A percentile compares a stretch with the other conserved stretches of the same genome.
These are phyloP conservation scores for Zizania palustris DNA, from an alignment of 202 grass and related monocot genomes.

Conservation along the genomic window DNA sequence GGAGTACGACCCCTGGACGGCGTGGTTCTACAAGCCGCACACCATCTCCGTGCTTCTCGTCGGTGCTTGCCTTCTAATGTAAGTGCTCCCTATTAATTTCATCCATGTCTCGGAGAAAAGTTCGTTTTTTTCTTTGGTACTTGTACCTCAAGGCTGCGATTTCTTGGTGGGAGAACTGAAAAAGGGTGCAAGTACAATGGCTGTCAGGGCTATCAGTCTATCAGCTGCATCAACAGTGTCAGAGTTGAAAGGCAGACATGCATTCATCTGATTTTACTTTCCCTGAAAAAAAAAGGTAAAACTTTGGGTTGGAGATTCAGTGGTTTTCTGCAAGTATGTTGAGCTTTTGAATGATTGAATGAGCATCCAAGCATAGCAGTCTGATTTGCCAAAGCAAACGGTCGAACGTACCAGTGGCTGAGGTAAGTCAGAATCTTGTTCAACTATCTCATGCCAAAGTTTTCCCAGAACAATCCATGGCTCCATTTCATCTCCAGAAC, in stretches of 20 bases:
- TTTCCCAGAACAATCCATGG: not conserved
- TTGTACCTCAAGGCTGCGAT: not conserved
- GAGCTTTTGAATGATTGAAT: conserved; percentile 30
- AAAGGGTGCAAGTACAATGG: conserved; percentile 51
- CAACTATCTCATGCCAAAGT: conserved; percentile 1
- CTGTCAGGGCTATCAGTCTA: conserved; percentile 37
- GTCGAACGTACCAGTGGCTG: not conserved
- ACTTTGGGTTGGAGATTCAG: not conserved
- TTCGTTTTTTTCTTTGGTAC: not conserved
- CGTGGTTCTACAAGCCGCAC: conserved; percentile 93
- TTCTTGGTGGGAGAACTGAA: conserved; percentile 27
- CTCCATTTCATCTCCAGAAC: not conserved
- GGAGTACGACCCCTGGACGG: conserved; percentile 97
- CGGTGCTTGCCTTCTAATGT: conserved; percentile 96
- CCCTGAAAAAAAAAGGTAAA: not conserved
- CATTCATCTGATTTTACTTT: not conserved
- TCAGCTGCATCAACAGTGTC: conserved; percentile 52
- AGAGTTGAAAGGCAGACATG: conserved; percentile 40
- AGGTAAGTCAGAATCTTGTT: not conserved
- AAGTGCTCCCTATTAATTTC: conserved; percentile 34
- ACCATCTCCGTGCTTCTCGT: conserved; percentile 91
- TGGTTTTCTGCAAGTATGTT: not conserved
- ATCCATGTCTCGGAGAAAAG: not conserved
- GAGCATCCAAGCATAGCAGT: not conserved
- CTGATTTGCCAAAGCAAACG: not conserved